These are phyloP conservation scores for Echeveria elegans DNA, from an alignment of 164 flowering plant genomes.

Conservation along the genomic window DNA sequence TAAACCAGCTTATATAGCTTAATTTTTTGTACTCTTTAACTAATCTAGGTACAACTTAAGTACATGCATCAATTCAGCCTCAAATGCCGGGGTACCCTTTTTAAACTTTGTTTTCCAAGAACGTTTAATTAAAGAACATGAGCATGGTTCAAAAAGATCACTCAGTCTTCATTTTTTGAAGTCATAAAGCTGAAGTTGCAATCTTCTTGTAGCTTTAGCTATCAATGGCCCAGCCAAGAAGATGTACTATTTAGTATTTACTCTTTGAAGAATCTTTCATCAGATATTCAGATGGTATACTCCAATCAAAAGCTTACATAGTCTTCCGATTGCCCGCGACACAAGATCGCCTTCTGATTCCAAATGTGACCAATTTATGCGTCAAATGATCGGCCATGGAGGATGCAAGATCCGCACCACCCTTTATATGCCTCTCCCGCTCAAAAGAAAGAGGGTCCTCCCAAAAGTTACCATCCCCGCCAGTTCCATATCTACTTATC, in stretches of 20 bases:
- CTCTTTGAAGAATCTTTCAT: conserved; percentile 11
- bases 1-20: too few relatives aligned
- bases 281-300: neutral
- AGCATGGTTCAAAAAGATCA: too few relatives aligned
- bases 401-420: conserved; percentile 9
- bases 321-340: conserved; percentile 7
- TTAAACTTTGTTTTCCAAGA: too few relatives aligned
- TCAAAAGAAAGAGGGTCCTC: conserved; percentile 22
- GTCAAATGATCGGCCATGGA: conserved; percentile 7
- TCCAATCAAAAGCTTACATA: conserved; percentile 19
- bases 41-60: too few relatives aligned
- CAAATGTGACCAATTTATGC: conserved; percentile 10
- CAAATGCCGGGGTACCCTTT: too few relatives aligned
- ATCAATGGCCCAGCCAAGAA: conserved; percentile 1
- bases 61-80: too few relatives aligned
- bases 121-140: too few relatives aligned
- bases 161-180: neutral
- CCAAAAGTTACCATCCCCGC: conserved; percentile 29
- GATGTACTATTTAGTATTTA: neutral
- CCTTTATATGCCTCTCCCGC: conserved; percentile 17
- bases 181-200: neutral
- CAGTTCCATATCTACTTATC: conserved; percentile 22
- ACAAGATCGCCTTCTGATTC: conserved; percentile 19
- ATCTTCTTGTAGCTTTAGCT: neutral
- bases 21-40: too few relatives aligned